Percentiles rank a stretch among this genome's conserved stretches.
Evolutionary conservation across 2,329 filamentous ascomycete genomes (phyloP).

Genomic region (Thelonectria blattea): DNA sequence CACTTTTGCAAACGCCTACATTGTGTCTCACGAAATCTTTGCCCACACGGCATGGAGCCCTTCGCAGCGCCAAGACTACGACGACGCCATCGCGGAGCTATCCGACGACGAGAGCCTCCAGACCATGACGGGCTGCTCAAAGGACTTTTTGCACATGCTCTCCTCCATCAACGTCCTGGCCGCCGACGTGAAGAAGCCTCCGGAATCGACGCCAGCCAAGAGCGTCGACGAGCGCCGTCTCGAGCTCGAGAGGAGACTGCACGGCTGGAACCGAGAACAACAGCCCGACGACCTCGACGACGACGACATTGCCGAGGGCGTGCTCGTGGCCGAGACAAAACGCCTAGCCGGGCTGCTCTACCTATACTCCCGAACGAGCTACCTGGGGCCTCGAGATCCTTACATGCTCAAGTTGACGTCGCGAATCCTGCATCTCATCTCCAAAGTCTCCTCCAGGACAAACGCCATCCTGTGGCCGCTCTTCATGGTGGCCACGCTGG

Average conservation of each 20-base stretch:
- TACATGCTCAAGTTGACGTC: constrained; percentile 31
- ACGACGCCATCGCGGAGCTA: not conserved
- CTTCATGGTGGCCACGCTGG: constrained; percentile 40
- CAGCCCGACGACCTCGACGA: not conserved
- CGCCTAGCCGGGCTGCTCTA: constrained; percentile 38
- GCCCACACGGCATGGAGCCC: constrained; percentile 25
- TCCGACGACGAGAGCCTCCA: constrained; percentile 24
- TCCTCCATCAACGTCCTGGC: constrained; percentile 22
- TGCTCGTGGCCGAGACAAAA: constrained; percentile 35
- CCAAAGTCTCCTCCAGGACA: constrained; percentile 35
- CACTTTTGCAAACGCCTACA: constrained; percentile 37
- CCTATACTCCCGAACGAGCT: constrained; percentile 37
- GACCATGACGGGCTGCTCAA: constrained; percentile 27
- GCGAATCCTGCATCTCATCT: constrained; percentile 33
- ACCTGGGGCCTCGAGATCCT: constrained; percentile 33
- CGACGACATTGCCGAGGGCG: not conserved
- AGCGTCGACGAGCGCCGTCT: not conserved
- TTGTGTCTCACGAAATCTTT: constrained; percentile 27
- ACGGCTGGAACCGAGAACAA: not conserved
- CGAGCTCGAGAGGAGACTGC: not conserved
- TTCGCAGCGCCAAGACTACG: not conserved
- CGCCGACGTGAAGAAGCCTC: not conserved
- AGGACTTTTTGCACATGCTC: constrained; percentile 22
- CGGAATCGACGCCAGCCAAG: not conserved
- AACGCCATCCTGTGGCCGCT: constrained; percentile 40